Conservation (phyloP, 768 basidiomycete species). For the Lenzites betulinus region DNA sequence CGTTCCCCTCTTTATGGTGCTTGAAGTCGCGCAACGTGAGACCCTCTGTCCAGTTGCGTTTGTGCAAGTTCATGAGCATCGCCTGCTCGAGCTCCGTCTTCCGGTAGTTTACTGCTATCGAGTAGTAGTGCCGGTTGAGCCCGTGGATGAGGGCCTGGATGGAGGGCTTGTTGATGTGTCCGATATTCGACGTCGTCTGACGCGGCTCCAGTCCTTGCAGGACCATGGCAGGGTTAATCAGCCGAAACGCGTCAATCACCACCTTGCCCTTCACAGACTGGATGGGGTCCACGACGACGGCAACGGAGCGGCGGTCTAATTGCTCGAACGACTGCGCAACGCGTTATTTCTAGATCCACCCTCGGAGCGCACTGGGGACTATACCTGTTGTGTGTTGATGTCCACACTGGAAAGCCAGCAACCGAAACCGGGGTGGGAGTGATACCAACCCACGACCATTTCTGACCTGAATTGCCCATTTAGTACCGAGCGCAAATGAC, state of each 20-base stretch:
- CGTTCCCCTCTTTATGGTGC: slow-evolving; percentile 84
- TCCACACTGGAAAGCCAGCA: slow-evolving; percentile 99
- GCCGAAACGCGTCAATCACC: slow-evolving; percentile 98
- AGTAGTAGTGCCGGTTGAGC: slow-evolving; percentile 97
- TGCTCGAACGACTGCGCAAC: slow-evolving; percentile 86
- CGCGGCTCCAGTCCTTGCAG: slow-evolving; percentile 92
- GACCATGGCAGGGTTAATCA: slow-evolving; percentile 89
- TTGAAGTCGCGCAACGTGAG: slow-evolving; percentile 90
- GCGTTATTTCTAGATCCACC: slow-evolving; percentile 6
- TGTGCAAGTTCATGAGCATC: slow-evolving; percentile 99
- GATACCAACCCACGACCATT: slow-evolving; percentile 99
- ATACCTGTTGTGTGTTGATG: slow-evolving; percentile 96
- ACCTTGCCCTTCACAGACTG: slow-evolving; percentile 99
- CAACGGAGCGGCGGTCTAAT: slow-evolving; percentile 89
- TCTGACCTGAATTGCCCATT: slow-evolving; percentile 62
- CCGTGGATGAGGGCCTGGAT: slow-evolving; percentile 99
- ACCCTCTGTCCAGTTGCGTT: slow-evolving; percentile 98
- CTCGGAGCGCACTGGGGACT: slow-evolving; percentile 1
- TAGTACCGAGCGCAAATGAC: background rate
- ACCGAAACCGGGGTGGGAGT: slow-evolving; percentile 99
- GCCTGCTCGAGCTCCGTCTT: slow-evolving; percentile 98
- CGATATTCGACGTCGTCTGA: slow-evolving; percentile 97
- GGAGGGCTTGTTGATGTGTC: slow-evolving; percentile 98
- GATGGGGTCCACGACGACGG: slow-evolving; percentile 97
- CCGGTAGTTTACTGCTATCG: slow-evolving; percentile 95